Evolutionary conservation across 2,329 filamentous ascomycete species (phyloP), one percentile per base, ranked within the genome.

Genomic region (Diaporthe nobilis): DNA sequence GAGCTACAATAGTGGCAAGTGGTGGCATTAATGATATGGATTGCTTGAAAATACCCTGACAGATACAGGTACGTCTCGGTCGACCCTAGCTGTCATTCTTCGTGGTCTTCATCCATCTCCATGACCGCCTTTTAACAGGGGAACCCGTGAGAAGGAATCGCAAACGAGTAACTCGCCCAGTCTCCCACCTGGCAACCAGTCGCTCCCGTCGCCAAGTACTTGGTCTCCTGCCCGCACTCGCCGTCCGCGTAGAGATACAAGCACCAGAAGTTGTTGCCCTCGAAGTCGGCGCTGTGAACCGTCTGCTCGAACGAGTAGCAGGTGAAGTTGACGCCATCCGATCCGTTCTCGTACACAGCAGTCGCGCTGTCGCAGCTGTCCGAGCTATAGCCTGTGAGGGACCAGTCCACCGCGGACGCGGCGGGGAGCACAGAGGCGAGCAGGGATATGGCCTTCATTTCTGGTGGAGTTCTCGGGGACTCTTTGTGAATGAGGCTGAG

Each of bases 251-350:
- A 70, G 15, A 70, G 49, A 17, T 70, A 70, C 49, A 70, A 28
- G 15, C 65, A 70, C 65, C 65, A 70, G n/a, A 70, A 70, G 15
- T 55, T 55, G n/a, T 70, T 70, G n/a, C 65, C 65, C 15, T 70
- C 47, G 8, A 53, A 70, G 25, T 70, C 49, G 3, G 47, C 65
- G 34, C 65, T 70, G 49, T 55, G 31, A 7, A 70, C 65, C 1
- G 65, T 70, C 9, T 53, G n/a, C 0, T 28, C 65, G 34, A 70
- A 55, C 1, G 65, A 55, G 2, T 70, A 55, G 34, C 65, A 70
- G 31, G 65, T 70, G 65, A 70, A 70, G 47, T 70, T 70, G 3
- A 70, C 65, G 31, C 65, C 65, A 13, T 70, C 65, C 17, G 65
- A 70, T 9, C 65, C 65, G 13, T 70, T 70, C 34, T 70, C 65